These are phyloP conservation scores for Irpex sp. DNA, from an alignment of 1,284 basidiomycete species.

Conservation along the genomic window DNA sequence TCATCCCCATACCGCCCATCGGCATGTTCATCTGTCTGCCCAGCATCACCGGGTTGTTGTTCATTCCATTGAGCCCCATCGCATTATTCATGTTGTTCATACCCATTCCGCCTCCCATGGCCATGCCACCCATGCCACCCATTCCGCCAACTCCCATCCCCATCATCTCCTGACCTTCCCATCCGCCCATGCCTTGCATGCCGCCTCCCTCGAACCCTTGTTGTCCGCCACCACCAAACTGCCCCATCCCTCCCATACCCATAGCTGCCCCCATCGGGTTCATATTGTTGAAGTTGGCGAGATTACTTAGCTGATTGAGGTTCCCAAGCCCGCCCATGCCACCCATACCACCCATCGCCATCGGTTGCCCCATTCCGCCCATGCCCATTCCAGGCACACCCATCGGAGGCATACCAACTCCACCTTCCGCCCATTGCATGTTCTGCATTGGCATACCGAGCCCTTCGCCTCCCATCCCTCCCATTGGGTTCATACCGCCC, in stretches of 20 bases:
- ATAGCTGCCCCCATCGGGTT: slow-evolving; percentile 20
- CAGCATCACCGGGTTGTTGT: slow-evolving; percentile 24
- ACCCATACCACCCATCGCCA: slow-evolving; percentile 23
- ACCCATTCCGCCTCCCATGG: slow-evolving; percentile 16
- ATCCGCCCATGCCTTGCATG: slow-evolving; percentile 20
- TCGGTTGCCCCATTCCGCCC: slow-evolving; percentile 13
- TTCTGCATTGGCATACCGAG: slow-evolving; percentile 21
- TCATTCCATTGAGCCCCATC: slow-evolving; percentile 13
- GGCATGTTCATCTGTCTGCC: slow-evolving; percentile 10
- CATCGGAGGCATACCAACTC: slow-evolving; percentile 26
- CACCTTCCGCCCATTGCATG: slow-evolving; percentile 24
- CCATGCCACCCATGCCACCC: slow-evolving; percentile 15
- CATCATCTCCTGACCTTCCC: slow-evolving; percentile 17
- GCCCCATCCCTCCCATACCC: slow-evolving; percentile 13
- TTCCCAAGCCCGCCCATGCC: slow-evolving; percentile 4
- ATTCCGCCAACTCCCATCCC: slow-evolving; percentile 11
- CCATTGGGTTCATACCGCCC: slow-evolving; percentile 16
- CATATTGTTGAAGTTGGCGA: slow-evolving; percentile 21
- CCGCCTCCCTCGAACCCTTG: slow-evolving; percentile 13
- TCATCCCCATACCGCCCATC: slow-evolving; percentile 3
- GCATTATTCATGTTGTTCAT: slow-evolving; percentile 9
- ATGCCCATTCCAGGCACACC: slow-evolving; percentile 29
- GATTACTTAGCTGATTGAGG: slow-evolving; percentile 13
- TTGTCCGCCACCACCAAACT: slow-evolving; percentile 5
- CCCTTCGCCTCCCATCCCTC: slow-evolving; percentile 19